Conservation (phyloP, 805 yeast genomes). For the Hanseniaspora lindneri region DNA sequence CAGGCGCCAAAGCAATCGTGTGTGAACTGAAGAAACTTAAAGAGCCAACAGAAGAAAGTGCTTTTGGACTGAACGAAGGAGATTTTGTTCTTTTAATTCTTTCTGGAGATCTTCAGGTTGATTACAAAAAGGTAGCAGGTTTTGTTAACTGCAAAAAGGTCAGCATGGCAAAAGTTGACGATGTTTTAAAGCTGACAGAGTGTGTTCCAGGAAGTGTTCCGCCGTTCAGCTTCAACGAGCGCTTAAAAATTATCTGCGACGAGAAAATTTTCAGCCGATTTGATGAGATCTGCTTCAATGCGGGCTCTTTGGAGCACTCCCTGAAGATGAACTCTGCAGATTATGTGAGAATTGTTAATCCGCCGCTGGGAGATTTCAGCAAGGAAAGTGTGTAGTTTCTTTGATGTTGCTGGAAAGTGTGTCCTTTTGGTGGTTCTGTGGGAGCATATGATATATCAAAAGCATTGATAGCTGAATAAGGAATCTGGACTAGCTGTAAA, state of each 20-base stretch:
- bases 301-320: slow-evolving; percentile 5
- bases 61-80: not conserved
- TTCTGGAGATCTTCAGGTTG: slow-evolving; percentile 2
- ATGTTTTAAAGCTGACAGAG: not conserved
- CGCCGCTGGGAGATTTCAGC: slow-evolving; percentile 1
- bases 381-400: no score
- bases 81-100: not conserved
- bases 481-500: no score
- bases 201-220: slow-evolving; percentile 10
- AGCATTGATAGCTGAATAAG: no score
- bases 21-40: slow-evolving; percentile 1
- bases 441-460: no score
- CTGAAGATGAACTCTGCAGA: not conserved
- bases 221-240: slow-evolving; percentile 1
- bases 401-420: no score
- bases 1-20: slow-evolving; percentile 5
- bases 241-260: slow-evolving; percentile 2
- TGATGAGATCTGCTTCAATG: slow-evolving; percentile 4
- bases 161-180: slow-evolving; percentile 6
- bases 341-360: slow-evolving; percentile 1
- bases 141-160: slow-evolving; percentile 1
- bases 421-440: no score
- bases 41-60: not conserved
- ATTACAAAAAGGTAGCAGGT: not conserved
- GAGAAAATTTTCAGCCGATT: not conserved